phyloP scores from a whole-genome alignment of 1,284 basidiomycete species.

The Paramarasmius palmivorus region DNA sequence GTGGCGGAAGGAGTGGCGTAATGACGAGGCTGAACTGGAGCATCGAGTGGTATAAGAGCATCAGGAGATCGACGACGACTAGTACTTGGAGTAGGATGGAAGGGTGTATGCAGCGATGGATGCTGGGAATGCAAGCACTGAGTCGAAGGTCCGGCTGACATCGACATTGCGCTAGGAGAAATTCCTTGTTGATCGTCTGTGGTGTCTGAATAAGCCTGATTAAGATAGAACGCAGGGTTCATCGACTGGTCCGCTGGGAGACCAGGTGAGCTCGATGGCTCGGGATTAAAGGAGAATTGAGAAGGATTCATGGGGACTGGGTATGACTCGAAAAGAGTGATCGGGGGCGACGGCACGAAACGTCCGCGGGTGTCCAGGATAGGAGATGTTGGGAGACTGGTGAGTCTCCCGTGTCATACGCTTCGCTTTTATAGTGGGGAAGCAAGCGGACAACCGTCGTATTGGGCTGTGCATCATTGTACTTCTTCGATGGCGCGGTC shows the following conservation, averaged over 20 bases:
- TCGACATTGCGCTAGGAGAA: neutral
- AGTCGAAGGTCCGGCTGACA: neutral
- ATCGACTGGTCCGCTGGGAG: neutral
- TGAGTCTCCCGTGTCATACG: too few relatives aligned
- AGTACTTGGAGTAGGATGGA: neutral
- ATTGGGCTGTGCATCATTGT: too few relatives aligned
- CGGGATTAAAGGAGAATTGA: neutral
- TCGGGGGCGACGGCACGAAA: neutral
- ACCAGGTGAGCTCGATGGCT: neutral
- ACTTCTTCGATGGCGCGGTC: too few relatives aligned
- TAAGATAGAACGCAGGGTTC: neutral
- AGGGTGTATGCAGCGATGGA: neutral
- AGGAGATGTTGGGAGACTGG: too few relatives aligned
- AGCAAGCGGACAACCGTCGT: too few relatives aligned
- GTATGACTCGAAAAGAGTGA: neutral
- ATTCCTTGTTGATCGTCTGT: too few relatives aligned
- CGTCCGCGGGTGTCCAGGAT: too few relatives aligned
- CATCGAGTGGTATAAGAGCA: slow-evolving; percentile 30
- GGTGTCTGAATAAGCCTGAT: neutral
- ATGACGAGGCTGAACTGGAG: slow-evolving; percentile 44
- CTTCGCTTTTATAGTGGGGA: too few relatives aligned
- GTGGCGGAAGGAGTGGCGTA: slow-evolving; percentile 46
- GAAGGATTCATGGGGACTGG: slow-evolving; percentile 1
- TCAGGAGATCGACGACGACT: slow-evolving; percentile 15
- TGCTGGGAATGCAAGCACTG: neutral